Conservation (phyloP, 108 stramenopile species). For the Thalassiosira profunda region DNA sequence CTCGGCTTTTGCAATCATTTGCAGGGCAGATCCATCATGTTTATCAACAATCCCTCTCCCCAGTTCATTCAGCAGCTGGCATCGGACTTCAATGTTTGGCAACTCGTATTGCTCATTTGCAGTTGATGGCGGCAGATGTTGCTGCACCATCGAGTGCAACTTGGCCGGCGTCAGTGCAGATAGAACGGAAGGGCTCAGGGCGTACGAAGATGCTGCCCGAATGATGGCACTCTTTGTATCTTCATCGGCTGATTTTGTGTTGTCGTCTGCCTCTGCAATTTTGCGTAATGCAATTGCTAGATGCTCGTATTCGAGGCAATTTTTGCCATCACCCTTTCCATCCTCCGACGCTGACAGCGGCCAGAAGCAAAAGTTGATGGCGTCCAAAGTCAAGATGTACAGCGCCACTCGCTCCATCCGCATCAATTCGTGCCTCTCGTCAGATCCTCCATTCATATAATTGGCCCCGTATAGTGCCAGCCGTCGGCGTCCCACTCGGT, state of each 20-base stretch:
- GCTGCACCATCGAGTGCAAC: slow-evolving; percentile 48
- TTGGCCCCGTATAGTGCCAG: slow-evolving; percentile 81
- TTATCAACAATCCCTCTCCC: slow-evolving; percentile 56
- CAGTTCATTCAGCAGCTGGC: slow-evolving; percentile 77
- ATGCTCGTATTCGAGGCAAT: slow-evolving; percentile 88
- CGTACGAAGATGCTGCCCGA: slow-evolving; percentile 46
- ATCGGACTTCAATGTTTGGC: slow-evolving; percentile 64
- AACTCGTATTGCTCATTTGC: slow-evolving; percentile 25
- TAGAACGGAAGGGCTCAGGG: slow-evolving; percentile 64
- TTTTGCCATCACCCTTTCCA: slow-evolving; percentile 16
- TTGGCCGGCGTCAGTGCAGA: slow-evolving; percentile 48
- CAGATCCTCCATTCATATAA: slow-evolving; percentile 25
- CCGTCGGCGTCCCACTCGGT: slow-evolving; percentile 88
- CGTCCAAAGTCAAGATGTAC: slow-evolving; percentile 91
- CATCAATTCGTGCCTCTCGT: slow-evolving; percentile 18
- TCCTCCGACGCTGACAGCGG: slow-evolving; percentile 42
- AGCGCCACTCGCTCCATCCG: slow-evolving; percentile 77
- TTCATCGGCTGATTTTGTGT: background rate
- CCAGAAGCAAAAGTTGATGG: slow-evolving; percentile 98
- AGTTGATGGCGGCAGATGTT: slow-evolving; percentile 36
- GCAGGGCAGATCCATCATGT: slow-evolving; percentile 64
- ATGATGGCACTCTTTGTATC: background rate
- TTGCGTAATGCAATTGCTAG: slow-evolving; percentile 80
- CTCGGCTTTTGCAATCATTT: slow-evolving; percentile 63
- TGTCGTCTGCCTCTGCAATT: slow-evolving; percentile 73